phyloP scores from a whole-genome alignment of 2,329 filamentous ascomycete genomes.

The Huntiella bhutanensis region DNA sequence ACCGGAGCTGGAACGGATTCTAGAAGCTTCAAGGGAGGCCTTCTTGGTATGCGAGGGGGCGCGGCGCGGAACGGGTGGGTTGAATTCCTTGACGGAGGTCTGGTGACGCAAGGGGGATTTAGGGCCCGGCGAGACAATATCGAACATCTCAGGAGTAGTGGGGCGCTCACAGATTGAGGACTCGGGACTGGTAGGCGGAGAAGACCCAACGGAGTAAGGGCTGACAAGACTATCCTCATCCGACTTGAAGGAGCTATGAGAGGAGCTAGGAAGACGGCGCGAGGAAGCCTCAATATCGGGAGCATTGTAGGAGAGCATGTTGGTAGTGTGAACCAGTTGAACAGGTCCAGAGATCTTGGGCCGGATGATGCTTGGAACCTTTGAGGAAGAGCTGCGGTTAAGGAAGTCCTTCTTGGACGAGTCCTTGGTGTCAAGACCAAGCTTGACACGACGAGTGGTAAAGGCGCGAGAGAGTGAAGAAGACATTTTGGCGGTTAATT shows the following conservation, averaged over 20 bases:
- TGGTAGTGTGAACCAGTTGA: conserved; percentile 80
- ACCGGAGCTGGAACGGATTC: conserved; percentile 41
- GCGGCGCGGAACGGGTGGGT: conserved; percentile 58
- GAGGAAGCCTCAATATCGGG: conserved; percentile 44
- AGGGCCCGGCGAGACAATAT: conserved; percentile 27
- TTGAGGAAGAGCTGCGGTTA: conserved; percentile 32
- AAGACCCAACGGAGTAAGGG: conserved; percentile 30
- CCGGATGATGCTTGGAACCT: conserved; percentile 24
- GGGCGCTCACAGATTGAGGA: conserved; percentile 35
- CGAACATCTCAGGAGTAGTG: conserved; percentile 42
- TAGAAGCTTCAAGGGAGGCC: conserved; percentile 53
- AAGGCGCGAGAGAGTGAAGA: conserved; percentile 49
- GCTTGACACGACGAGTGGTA: conserved; percentile 46
- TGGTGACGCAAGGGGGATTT: conserved; percentile 21
- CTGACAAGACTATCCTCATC: conserved; percentile 56
- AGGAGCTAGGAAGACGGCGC: conserved; percentile 29
- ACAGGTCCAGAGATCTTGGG: conserved; percentile 74
- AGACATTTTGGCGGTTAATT: conserved; percentile 22
- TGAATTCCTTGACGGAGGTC: conserved; percentile 23
- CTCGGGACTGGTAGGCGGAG: conserved; percentile 51
- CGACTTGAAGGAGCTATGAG: conserved; percentile 32
- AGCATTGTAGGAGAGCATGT: conserved; percentile 88
- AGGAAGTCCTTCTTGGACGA: conserved; percentile 19
- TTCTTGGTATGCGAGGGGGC: conserved; percentile 80
- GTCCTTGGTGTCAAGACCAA: conserved; percentile 26